Evolutionary conservation across 164 flowering plant species (phyloP), one percentile per base, ranked within the genome.

Genomic region (Sextonia rubra): DNA sequence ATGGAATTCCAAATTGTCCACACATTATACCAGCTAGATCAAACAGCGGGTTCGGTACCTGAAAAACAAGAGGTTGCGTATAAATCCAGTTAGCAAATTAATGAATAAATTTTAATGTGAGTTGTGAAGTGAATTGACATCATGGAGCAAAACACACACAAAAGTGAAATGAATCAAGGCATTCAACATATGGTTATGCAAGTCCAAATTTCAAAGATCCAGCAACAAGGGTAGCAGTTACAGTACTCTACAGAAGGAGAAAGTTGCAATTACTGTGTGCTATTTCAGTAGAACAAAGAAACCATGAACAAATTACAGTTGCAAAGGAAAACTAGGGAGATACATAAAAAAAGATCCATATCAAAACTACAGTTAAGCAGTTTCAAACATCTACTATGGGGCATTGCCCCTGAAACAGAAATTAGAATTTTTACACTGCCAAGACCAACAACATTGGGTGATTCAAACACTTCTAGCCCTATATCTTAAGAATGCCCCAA

Each of bases 11-110:
- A 75, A 96, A 93, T 80, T 96, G 99, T 67, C 98, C 98, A 69
- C 99, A 96, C 98, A 96, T 92, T 65, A 96, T 96, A 60, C 99
- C 99, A 77, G 99, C 99, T 66, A 96, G 93, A 80, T 96, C 99
- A 86, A 93, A 93, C 49, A 96, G 85, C 68, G 99, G 99, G 83
- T 96, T 96, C 68, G 99, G 99, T 71, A 95, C 97, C 99, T 95
- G 77, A 68, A 81, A 77, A 49, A 64, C 14, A 61, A 61, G 67
- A 17, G 27, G 67, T 64, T 24, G 26, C 12, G 2, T 11, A 61
- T 2, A 12, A 22, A 24, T 5, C 20, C 29, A 22, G 14, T 61
- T 8, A 24, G 12, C 27, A 61, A 61, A 22, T 24, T 61, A 24
- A 61, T 58, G 20, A n/a, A 18, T n/a, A 58, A 58, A 0, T 6